phyloP scores from a whole-genome alignment of 1,284 basidiomycete genomes.

The Vanrija humicola region DNA sequence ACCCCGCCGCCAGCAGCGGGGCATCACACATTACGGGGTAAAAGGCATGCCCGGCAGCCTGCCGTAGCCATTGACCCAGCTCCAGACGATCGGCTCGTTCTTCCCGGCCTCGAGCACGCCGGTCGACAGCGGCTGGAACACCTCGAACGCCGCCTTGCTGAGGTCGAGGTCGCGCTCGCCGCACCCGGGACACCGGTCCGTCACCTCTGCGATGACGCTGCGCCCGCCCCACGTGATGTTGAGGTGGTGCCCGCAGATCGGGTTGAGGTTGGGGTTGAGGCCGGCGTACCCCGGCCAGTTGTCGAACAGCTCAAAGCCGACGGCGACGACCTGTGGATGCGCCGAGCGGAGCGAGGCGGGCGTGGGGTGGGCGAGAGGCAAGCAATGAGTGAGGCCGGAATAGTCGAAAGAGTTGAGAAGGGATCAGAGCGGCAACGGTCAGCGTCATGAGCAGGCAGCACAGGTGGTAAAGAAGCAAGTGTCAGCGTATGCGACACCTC shows the following conservation, averaged over 20 bases:
- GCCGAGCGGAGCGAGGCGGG: background rate
- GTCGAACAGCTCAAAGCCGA: slow-evolving; percentile 49
- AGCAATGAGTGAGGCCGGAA: no score
- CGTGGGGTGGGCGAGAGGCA: no score
- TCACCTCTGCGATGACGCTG: slow-evolving; percentile 48
- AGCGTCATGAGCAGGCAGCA: background rate
- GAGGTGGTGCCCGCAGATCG: slow-evolving; percentile 52
- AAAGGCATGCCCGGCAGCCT: slow-evolving; percentile 15
- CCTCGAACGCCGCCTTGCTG: slow-evolving; percentile 48
- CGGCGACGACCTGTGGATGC: slow-evolving; percentile 46
- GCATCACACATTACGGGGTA: no score
- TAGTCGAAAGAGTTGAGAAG: no score
- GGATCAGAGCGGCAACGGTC: no score
- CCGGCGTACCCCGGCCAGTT: slow-evolving; percentile 49
- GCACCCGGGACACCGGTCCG: slow-evolving; percentile 53
- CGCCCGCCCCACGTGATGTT: slow-evolving; percentile 47
- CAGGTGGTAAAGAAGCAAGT: slow-evolving; percentile 3
- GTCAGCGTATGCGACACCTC: background rate
- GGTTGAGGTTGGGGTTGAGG: slow-evolving; percentile 52
- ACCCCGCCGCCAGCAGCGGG: no score
- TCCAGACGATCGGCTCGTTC: slow-evolving; percentile 33
- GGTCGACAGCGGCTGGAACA: slow-evolving; percentile 41
- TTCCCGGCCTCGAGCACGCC: slow-evolving; percentile 28
- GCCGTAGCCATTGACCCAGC: slow-evolving; percentile 27
- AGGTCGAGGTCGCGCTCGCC: slow-evolving; percentile 51